Conservation (phyloP, 495 filamentous ascomycete genomes). For the Xylaria grammica region DNA sequence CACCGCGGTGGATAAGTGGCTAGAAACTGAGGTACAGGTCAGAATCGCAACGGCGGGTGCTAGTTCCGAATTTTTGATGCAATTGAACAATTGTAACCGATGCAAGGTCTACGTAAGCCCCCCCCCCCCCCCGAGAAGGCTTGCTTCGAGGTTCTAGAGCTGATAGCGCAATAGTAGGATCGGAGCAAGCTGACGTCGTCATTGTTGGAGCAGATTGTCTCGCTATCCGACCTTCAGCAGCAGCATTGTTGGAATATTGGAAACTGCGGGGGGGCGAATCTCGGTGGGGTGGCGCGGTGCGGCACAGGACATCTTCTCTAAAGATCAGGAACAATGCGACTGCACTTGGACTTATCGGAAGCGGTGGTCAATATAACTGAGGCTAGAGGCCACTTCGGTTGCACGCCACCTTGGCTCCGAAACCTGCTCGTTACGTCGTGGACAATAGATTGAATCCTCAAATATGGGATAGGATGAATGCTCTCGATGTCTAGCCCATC, state of each 20-base stretch:
- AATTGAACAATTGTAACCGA: too few relatives aligned
- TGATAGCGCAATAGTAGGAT: background rate
- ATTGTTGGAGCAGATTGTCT: background rate
- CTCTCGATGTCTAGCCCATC: background rate
- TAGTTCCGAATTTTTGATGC: too few relatives aligned
- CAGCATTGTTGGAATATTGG: background rate
- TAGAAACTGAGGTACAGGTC: background rate
- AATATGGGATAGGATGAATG: background rate
- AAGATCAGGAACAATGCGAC: background rate
- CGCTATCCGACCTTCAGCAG: background rate
- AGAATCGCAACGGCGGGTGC: too few relatives aligned
- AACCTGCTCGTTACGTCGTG: background rate
- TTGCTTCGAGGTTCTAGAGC: too few relatives aligned
- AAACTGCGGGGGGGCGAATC: background rate
- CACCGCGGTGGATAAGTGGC: background rate
- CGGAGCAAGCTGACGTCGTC: background rate
- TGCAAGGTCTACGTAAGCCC: too few relatives aligned
- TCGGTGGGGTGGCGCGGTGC: constrained; percentile 8
- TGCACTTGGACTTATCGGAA: background rate
- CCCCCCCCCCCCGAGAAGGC: too few relatives aligned
- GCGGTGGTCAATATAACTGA: background rate
- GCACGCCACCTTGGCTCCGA: background rate
- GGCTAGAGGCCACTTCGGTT: background rate
- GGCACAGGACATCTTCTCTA: background rate
- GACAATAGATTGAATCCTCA: background rate